A percentile compares a stretch with the other conserved stretches of the same genome.
These are phyloP conservation scores for Stenogyne calaminthoides DNA, from an alignment of 305 asterid species.

Conservation along the genomic window DNA sequence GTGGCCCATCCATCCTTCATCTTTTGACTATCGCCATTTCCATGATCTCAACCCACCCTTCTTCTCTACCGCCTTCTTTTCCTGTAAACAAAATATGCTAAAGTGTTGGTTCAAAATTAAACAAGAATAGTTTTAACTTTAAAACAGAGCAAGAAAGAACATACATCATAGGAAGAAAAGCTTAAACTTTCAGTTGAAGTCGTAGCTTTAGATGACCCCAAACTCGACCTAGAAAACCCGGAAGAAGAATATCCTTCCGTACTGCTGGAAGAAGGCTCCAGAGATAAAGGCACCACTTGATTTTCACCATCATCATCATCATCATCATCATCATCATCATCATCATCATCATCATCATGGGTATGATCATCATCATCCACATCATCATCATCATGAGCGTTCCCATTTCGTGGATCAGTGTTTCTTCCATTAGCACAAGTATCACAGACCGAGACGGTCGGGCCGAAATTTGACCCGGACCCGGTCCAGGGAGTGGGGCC, in stretches of 20 bases:
- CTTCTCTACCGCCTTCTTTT: slow-evolving; percentile 16
- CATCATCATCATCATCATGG: slow-evolving; percentile 23
- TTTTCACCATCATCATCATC: slow-evolving; percentile 43
- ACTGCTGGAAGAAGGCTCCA: slow-evolving; percentile 32
- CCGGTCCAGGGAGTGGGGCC: slow-evolving; percentile 69
- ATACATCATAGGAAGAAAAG: slow-evolving; percentile 32
- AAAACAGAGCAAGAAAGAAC: background rate
- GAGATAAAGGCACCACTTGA: slow-evolving; percentile 72
- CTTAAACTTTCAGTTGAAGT: slow-evolving; percentile 25
- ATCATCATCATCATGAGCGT: too few relatives aligned
- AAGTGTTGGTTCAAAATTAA: background rate
- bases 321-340: background rate
- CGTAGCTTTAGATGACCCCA: slow-evolving; percentile 14
- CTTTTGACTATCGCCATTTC: slow-evolving; percentile 33
- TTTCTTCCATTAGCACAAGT: too few relatives aligned
- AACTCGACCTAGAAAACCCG: slow-evolving; percentile 21
- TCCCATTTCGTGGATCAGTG: too few relatives aligned
- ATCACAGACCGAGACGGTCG: slow-evolving; percentile 57
- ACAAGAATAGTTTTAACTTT: background rate
- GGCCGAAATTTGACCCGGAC: slow-evolving; percentile 64
- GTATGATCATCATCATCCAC: too few relatives aligned
- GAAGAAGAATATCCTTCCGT: slow-evolving; percentile 38
- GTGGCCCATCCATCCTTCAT: background rate
- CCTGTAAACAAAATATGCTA: slow-evolving; percentile 26
- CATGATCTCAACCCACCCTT: slow-evolving; percentile 34